Evolutionary conservation across 2,329 filamentous ascomycete species (phyloP).

Genomic region (Ceratocystis destructans): DNA sequence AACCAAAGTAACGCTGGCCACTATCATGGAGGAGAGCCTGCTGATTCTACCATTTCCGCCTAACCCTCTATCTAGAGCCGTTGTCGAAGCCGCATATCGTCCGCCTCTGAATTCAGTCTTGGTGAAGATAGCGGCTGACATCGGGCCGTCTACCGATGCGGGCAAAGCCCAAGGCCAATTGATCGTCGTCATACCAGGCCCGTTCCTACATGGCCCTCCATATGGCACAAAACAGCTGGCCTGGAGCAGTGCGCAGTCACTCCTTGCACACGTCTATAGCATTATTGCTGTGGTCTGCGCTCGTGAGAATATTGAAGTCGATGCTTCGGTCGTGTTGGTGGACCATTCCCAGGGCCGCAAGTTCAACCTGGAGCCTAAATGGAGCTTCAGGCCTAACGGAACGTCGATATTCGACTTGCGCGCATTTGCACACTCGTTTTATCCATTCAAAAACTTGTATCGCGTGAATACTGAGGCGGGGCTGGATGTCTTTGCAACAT

Average conservation of each 20-base stretch:
- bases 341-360: slow-evolving; percentile 38
- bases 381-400: slow-evolving; percentile 32
- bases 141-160: not conserved
- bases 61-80: slow-evolving; percentile 35
- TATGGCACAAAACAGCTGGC: slow-evolving; percentile 37
- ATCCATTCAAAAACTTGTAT: slow-evolving; percentile 53
- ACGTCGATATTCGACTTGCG: slow-evolving; percentile 37
- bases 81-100: slow-evolving; percentile 46
- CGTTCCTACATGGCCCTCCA: slow-evolving; percentile 42
- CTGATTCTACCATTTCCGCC: slow-evolving; percentile 53
- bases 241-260: slow-evolving; percentile 57
- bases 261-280: slow-evolving; percentile 65
- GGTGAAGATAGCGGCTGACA: slow-evolving; percentile 26
- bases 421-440: slow-evolving; percentile 38
- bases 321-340: slow-evolving; percentile 56
- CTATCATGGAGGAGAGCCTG: slow-evolving; percentile 24
- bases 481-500: slow-evolving; percentile 40
- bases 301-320: slow-evolving; percentile 46
- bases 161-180: slow-evolving; percentile 24
- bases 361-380: slow-evolving; percentile 26
- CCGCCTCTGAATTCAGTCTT: slow-evolving; percentile 43
- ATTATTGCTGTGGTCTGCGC: slow-evolving; percentile 61
- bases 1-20: not conserved
- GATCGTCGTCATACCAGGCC: slow-evolving; percentile 46
- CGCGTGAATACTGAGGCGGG: slow-evolving; percentile 52